Evolutionary conservation across 345 rosid species (phyloP).

Genomic region (Sisymbrium altissimum): DNA sequence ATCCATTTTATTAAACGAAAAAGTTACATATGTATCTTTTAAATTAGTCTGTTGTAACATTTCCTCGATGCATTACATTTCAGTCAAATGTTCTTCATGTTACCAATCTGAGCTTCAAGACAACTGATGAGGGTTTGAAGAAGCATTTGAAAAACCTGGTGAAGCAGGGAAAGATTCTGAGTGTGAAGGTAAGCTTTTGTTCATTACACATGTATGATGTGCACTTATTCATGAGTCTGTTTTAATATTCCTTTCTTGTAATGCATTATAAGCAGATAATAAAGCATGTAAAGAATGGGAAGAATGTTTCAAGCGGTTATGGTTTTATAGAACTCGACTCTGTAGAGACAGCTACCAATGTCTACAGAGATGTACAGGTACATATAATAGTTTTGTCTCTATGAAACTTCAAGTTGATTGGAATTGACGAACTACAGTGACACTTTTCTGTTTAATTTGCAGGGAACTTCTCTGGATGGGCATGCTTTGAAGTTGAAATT

Average conservation of each 20-base stretch:
- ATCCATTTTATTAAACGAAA: not conserved
- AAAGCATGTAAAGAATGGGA: conserved; percentile 78
- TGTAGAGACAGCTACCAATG: conserved; percentile 64
- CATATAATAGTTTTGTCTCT: not conserved
- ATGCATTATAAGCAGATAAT: conserved; percentile 53
- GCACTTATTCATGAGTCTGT: not conserved
- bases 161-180: conserved; percentile 67
- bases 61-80: conserved; percentile 21
- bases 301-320: conserved; percentile 80
- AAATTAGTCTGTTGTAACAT: conserved; percentile 27
- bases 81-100: conserved; percentile 87
- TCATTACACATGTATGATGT: conserved; percentile 3
- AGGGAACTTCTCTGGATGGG: conserved; percentile 91
- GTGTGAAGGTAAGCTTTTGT: conserved; percentile 63
- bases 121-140: conserved; percentile 72
- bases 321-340: conserved; percentile 92
- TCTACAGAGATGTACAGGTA: conserved; percentile 77
- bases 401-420: conserved; percentile 2
- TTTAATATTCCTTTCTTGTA: conserved; percentile 3
- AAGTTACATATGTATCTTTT: not conserved
- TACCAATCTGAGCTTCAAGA: conserved; percentile 91
- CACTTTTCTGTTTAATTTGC: conserved; percentile 2
- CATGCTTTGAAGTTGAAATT: conserved; percentile 86
- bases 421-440: not conserved
- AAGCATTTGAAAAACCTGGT: conserved; percentile 63